Base-by-base conservation (phyloP, 2,329 filamentous ascomycete genomes). In the Neocatenulostroma microsporum region DNA sequence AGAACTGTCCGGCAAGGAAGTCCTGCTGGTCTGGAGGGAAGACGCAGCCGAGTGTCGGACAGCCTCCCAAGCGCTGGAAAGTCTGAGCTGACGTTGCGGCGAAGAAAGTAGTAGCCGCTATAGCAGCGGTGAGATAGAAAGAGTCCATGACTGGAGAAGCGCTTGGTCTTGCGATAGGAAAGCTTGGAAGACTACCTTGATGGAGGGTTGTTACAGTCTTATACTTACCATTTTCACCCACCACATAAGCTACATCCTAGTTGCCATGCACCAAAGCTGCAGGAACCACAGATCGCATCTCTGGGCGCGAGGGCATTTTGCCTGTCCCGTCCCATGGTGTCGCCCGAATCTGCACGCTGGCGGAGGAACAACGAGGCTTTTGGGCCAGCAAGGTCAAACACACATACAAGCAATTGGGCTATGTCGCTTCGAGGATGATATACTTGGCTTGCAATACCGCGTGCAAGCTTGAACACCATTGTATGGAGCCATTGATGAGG, bases 1-100 rank as follows among this genome's bases (percentile, higher is more conserved):
- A 91, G 58, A 76, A 80, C 63, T 91, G 84, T 10, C 84, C 84
- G 4, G 84, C 79, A 2, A 93, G 72, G 64, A 91, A 91, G 53
- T 91, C 84, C 46, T 81, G 78, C 64, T 76, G 71, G 46, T 76
- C 73, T 14, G 74, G 74, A 32, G 73, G 73, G 38, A 76, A 69
- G 39, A 77, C 63, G 53, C 45, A 62, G 53, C 73, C 73, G 37
- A 77, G 57, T 4, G 64, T 68, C 21, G 73, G 73, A 51, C 73
- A 76, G 37, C 68, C 63, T 44, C 71, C 72, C 19, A 76, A 59
- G 37, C 73, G 63, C 50, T 71, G 70, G 53, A 69, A 74, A n/a
- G 69, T 70, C 56, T 75, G 71, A 23, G 70, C 70, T 18, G 13
- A 8, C 5, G 19, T 23, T 5, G 17, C 9, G n/a, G 21, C 15